Base-by-base conservation (phyloP, 192 early-diverging fungal genomes). In the Backusella liffmaniae region DNA sequence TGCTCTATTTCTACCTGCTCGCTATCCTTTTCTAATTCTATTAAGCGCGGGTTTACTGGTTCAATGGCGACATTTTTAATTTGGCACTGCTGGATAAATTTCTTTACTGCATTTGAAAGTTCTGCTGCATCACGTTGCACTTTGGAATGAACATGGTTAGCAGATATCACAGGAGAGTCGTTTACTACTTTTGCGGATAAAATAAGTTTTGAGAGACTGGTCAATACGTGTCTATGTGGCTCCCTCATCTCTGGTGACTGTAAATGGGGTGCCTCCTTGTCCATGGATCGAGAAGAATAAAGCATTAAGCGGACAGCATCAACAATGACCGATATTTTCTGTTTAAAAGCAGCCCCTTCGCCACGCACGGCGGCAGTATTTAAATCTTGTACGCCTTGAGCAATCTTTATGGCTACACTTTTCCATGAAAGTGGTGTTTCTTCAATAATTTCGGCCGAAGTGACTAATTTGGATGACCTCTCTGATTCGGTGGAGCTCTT, bases 291-390 rank as follows among this genome's bases (percentile, higher is more conserved):
- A 9, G 93, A 95, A 15, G 93, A 89, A 73, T 91, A 92, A 29
- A 99, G 85, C 92, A 99, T 94, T 18, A 93, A 87, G 23, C 96
- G 88, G 71, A 99, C 92, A 46, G 93, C 88, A 35, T 92, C 88
- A 13, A 98, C 91, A 4, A 97, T 84, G 36, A 85, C 74, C 5
- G 73, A 30, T 6, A 67, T 68, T 18, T 46, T 74, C 35, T 53
- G 72, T 34, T 44, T 30, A 18, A 79, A 66, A 62, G 56, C 26
- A n/a, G 69, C 51, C 1, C 46, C 32, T 10, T 73, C 77, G 21
- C 66, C 39, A 35, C 73, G 72, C 0, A 44, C 73, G 4, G 39
- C 72, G 5, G 71, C 36, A 46, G 42, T 71, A 62, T 79, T 73
- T 26, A 79, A 46, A 36, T 74, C 41, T 30, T 79, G 77, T 8